Conservation (phyloP, 164 flowering plant species). For the Magnolia officinalis region DNA sequence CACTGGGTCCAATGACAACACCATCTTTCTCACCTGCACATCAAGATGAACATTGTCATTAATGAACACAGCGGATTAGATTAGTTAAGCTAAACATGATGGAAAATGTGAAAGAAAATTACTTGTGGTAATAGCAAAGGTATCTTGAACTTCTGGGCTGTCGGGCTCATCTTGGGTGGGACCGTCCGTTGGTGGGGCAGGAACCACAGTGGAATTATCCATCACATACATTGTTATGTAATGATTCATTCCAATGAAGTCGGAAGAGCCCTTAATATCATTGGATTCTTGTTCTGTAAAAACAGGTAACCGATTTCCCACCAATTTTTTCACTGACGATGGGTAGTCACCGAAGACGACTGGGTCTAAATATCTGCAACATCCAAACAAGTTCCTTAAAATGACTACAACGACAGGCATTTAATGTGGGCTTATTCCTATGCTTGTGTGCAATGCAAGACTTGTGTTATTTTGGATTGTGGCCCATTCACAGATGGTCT, state of each 20-base stretch:
- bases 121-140: conserved; percentile 24
- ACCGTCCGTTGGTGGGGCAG: conserved; percentile 5
- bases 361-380: conserved; percentile 24
- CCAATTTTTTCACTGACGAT: conserved; percentile 18
- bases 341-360: conserved; percentile 28
- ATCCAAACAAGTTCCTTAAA: background rate
- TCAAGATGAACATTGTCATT: background rate
- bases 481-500: background rate
- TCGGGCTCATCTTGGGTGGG: conserved; percentile 13
- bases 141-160: conserved; percentile 20
- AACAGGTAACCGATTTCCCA: conserved; percentile 20
- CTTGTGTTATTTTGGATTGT: background rate
- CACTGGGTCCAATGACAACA: conserved; percentile 23
- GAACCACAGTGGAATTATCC: conserved; percentile 18
- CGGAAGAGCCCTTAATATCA: conserved; percentile 25
- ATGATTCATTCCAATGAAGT: conserved; percentile 29
- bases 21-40: conserved; percentile 23
- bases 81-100: background rate
- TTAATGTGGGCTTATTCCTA: background rate
- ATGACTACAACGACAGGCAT: background rate
- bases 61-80: background rate
- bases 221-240: conserved; percentile 23
- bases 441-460: background rate
- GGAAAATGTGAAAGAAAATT: background rate
- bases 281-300: conserved; percentile 22